Base-by-base conservation (phyloP, 805 yeast genomes). In the Candida palmyrensis region DNA sequence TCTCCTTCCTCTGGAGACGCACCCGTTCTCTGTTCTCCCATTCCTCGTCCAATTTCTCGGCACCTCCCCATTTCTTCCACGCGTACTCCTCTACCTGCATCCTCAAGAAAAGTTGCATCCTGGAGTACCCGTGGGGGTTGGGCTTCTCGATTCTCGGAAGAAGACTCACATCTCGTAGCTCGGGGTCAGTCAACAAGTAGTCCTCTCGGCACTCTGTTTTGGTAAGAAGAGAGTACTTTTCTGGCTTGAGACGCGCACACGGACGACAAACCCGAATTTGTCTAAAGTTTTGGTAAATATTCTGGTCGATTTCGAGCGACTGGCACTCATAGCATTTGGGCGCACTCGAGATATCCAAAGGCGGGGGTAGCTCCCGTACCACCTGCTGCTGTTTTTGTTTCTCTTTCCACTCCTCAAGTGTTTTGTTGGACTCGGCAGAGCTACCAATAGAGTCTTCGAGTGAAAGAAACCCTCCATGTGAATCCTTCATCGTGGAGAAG, bases 151-250 rank as follows among this genome's bases (percentile, higher is more conserved):
- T 62, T 41, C 92, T 75, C 8, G 82, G 82, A 39, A 92, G 65
- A 16, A 89, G 57, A 2, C 55, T 65, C 5, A 57, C 59, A 53
- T 92, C 98, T 33, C 75, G 71, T 27, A 92, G 67, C 53, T 92
- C 98, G 1, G 97, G 92, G 30, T 92, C 98, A 0, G 99, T 92
- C 18, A 92, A 56, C 26, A 92, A 71, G 54, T 92, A 92, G 59
- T 92, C 99, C 45, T 84, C 90, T 25, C 79, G 75, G 55, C 96
- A 88, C 58, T 92, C 99, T 0, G 99, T 92, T 59, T 92, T 92
- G 6, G 99, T 92, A 32, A 92, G 59, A 14, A 92, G 57, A 0
- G 97, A 76, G 54, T 90, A 92, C 49, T 92, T 92, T 25, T 92
- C 96, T 0, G 96, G 96, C 15, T 61, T 59, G 38, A 70, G 68